Percentiles rank a stretch among this genome's conserved stretches.
These are phyloP conservation scores for Lathyrus sativus DNA, from an alignment of 306 rosid species.

Conservation along the genomic window DNA sequence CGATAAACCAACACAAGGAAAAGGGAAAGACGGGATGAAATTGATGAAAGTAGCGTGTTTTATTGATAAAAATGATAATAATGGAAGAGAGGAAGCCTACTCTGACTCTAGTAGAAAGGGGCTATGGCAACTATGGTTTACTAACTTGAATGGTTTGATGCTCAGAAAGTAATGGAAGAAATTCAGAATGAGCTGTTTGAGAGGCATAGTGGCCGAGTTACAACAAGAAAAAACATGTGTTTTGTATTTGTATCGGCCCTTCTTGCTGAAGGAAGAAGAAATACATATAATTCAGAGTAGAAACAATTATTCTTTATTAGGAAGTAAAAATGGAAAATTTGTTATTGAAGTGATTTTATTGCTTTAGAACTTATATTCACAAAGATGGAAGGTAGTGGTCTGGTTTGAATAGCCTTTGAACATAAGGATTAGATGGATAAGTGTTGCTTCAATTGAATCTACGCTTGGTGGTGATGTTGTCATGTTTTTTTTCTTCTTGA, in stretches of 20 bases:
- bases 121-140: no score
- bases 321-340: not conserved
- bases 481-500: not conserved
- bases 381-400: not conserved
- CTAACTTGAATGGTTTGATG: no score
- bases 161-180: no score
- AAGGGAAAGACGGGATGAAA: no score
- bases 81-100: no score
- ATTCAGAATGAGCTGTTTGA: no score
- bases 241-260: not conserved
- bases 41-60: no score
- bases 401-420: slow-evolving; percentile 15
- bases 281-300: not conserved
- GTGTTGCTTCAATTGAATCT: slow-evolving; percentile 9
- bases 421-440: slow-evolving; percentile 7
- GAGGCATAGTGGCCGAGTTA: no score
- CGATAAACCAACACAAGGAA: no score
- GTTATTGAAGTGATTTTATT: not conserved
- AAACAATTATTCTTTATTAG: not conserved
- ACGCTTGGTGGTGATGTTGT: not conserved
- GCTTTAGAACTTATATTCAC: not conserved
- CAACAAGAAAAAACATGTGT: not conserved
- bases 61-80: no score
- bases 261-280: slow-evolving; percentile 1
- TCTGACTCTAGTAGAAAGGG: no score